Conservation (phyloP, 163 green algal species). For the Chlorella variabilis region DNA sequence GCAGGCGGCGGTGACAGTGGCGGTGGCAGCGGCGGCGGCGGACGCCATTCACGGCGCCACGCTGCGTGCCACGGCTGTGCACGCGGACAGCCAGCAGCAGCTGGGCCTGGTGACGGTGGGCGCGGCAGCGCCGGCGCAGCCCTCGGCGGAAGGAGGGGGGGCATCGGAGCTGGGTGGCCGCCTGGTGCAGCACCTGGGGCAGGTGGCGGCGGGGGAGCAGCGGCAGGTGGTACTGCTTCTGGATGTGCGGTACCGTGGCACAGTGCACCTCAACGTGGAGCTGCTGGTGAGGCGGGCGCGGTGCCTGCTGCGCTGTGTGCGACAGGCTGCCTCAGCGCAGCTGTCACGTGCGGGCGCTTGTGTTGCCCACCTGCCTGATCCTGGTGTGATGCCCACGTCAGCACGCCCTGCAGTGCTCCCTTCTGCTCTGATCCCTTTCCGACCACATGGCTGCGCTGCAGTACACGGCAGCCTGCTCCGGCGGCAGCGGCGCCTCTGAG, state of each 20-base stretch:
- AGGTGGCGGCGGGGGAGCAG: constrained; percentile 6
- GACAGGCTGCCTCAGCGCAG: too few species aligned
- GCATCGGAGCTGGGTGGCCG: neutral
- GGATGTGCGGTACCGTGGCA: constrained; percentile 26
- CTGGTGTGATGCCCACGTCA: too few species aligned
- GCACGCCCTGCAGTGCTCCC: too few species aligned
- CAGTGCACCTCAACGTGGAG: neutral
- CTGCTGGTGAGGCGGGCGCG: neutral
- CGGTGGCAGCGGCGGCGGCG: neutral
- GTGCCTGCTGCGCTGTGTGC: too few species aligned
- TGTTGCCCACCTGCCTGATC: too few species aligned
- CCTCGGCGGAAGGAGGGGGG: neutral
- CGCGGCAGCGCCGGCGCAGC: neutral
- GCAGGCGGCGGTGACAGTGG: neutral
- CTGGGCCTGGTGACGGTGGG: constrained; percentile 7
- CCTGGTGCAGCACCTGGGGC: neutral
- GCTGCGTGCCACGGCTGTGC: constrained; percentile 5
- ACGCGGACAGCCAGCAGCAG: constrained; percentile 19
- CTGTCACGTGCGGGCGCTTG: too few species aligned
- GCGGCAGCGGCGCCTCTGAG: neutral
- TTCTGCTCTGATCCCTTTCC: too few species aligned
- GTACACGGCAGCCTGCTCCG: constrained; percentile 16
- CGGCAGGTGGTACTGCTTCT: constrained; percentile 23
- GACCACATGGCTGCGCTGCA: neutral
- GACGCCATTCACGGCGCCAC: neutral